Conservation (phyloP, 2,329 filamentous ascomycete species). For the Colletotrichum noveboracense region DNA sequence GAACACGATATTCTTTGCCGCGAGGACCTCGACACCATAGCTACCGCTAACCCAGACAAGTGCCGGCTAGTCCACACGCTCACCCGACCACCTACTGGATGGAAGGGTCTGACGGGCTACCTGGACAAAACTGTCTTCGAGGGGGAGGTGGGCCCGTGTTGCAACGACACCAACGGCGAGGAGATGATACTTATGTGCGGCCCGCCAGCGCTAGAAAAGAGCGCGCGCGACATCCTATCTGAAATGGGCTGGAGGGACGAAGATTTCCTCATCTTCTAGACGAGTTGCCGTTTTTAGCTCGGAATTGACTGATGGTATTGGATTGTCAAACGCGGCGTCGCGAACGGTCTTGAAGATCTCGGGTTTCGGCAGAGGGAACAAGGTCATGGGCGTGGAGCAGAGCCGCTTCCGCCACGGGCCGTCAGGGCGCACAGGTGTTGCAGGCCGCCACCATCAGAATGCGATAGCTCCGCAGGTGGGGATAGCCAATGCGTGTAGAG, state of each 20-base stretch:
- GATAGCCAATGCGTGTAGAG: neutral
- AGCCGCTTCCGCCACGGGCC: conserved; percentile 4
- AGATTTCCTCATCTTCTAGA: conserved; percentile 77
- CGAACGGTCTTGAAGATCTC: neutral
- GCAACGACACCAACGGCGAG: conserved; percentile 40
- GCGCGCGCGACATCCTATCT: conserved; percentile 55
- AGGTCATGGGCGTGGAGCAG: neutral
- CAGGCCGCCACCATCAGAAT: neutral
- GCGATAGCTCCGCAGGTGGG: neutral
- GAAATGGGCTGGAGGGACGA: conserved; percentile 74
- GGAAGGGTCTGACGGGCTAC: conserved; percentile 72
- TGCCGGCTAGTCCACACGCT: conserved; percentile 75
- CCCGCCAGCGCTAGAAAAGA: conserved; percentile 75
- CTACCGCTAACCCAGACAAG: conserved; percentile 54
- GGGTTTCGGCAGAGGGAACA: neutral
- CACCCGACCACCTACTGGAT: conserved; percentile 65
- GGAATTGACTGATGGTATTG: neutral
- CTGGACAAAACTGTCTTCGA: conserved; percentile 68
- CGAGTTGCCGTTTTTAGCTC: neutral
- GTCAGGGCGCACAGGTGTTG: neutral
- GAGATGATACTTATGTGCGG: conserved; percentile 81
- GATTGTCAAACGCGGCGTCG: neutral
- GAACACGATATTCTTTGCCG: conserved; percentile 85
- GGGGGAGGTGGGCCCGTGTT: conserved; percentile 56
- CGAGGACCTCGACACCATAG: conserved; percentile 72